Percentiles rank a stretch among this genome's conserved stretches.
phyloP scores from a whole-genome alignment of 164 flowering plant species.

The Vitis labrusca region DNA sequence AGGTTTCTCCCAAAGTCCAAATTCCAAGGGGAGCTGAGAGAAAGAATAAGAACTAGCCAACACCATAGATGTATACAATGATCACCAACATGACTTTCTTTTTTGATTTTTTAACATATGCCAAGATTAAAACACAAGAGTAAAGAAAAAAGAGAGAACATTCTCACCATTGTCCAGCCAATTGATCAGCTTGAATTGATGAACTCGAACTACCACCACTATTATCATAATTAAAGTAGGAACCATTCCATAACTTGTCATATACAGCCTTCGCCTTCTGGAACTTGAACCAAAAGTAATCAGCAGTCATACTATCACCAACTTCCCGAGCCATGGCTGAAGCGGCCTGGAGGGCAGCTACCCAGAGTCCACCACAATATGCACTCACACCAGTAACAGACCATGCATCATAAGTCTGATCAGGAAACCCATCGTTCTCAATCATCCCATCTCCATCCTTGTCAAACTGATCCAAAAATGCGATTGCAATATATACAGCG shows the following conservation, averaged over 20 bases:
- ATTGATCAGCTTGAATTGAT: constrained; percentile 87
- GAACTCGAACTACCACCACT: constrained; percentile 56
- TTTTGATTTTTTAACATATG: neutral
- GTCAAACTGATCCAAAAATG: constrained; percentile 83
- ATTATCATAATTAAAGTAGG: constrained; percentile 82
- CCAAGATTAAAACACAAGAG: neutral
- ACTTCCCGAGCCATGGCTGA: constrained; percentile 70
- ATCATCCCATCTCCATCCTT: constrained; percentile 81
- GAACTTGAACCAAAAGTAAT: constrained; percentile 57
- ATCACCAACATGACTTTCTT: too few relatives aligned
- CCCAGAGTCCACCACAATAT: constrained; percentile 84
- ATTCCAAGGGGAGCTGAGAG: too few relatives aligned
- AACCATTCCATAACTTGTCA: constrained; percentile 77
- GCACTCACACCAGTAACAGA: constrained; percentile 85
- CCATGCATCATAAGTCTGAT: constrained; percentile 94
- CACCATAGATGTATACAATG: too few relatives aligned
- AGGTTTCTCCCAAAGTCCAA: too few relatives aligned
- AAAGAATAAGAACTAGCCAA: too few relatives aligned
- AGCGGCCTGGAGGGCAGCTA: constrained; percentile 83
- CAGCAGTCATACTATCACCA: constrained; percentile 60
- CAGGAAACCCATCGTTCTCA: constrained; percentile 92
- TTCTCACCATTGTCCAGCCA: constrained; percentile 85
- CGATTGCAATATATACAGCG: constrained; percentile 75
- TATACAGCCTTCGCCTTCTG: constrained; percentile 64
- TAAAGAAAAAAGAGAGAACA: neutral